Evolutionary conservation across 768 basidiomycete genomes (phyloP).

Genomic region (Panaeolus papilionaceus): DNA sequence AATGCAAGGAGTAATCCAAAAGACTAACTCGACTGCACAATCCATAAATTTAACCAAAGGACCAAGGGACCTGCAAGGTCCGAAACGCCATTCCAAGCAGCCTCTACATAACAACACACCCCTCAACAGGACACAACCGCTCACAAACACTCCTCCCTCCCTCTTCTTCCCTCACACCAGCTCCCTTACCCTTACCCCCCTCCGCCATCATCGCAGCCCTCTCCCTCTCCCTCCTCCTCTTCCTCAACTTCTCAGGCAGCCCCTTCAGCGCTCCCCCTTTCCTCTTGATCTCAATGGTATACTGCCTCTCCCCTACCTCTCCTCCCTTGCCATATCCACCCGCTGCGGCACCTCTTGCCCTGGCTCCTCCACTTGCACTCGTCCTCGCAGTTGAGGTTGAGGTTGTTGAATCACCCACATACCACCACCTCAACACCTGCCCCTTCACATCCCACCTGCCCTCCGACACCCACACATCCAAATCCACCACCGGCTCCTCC

Average conservation of each 20-base stretch:
- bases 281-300: constrained; percentile 22
- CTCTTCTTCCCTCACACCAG: constrained; percentile 1
- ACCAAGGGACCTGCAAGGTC: too few species aligned
- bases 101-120: constrained; percentile 9
- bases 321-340: constrained; percentile 30
- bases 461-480: constrained; percentile 50
- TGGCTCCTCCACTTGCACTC: neutral
- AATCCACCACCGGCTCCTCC: constrained; percentile 38
- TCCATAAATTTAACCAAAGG: too few species aligned
- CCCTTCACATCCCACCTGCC: constrained; percentile 53
- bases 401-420: constrained; percentile 41
- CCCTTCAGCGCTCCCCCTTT: constrained; percentile 35
- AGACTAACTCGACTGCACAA: too few species aligned
- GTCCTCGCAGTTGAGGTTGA: neutral
- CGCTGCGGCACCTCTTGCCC: constrained; percentile 38
- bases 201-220: neutral
- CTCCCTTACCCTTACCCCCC: neutral
- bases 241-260: constrained; percentile 25
- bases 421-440: constrained; percentile 61
- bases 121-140: constrained; percentile 8
- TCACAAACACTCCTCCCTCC: constrained; percentile 9
- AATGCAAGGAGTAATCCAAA: too few species aligned
- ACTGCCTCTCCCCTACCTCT: constrained; percentile 33
- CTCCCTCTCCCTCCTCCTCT: neutral
- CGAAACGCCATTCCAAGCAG: too few species aligned